These are phyloP conservation scores for Ramaria sp. DNA, from an alignment of 768 basidiomycete genomes.

Conservation along the genomic window DNA sequence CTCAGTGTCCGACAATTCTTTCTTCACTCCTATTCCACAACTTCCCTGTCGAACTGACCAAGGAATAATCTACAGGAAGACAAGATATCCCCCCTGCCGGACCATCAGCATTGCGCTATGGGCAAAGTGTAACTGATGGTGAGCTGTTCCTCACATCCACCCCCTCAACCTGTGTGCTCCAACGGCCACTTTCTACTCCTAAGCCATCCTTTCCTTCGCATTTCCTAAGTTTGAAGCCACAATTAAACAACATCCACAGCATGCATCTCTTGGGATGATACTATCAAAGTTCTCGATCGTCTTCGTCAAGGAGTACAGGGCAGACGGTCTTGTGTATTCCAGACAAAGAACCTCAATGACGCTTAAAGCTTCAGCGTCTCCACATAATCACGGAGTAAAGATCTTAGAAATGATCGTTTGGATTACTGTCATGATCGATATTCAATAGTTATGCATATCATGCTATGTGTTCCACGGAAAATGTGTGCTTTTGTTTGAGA, in stretches of 20 bases:
- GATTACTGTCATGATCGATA: too few relatives aligned
- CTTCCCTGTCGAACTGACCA: neutral
- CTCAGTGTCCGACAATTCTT: too few relatives aligned
- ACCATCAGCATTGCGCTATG: slow-evolving; percentile 63
- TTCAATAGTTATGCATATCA: too few relatives aligned
- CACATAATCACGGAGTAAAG: too few relatives aligned
- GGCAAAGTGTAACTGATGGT: slow-evolving; percentile 75
- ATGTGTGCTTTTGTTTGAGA: too few relatives aligned
- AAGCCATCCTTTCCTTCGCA: neutral
- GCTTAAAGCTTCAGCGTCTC: too few relatives aligned
- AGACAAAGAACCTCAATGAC: neutral
- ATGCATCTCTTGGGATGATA: slow-evolving; percentile 85
- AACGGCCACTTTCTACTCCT: neutral
- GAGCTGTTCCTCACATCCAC: slow-evolving; percentile 9
- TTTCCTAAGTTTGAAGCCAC: neutral
- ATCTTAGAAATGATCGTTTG: too few relatives aligned
- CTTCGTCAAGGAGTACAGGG: slow-evolving; percentile 82
- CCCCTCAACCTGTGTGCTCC: slow-evolving; percentile 16
- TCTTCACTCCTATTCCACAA: neutral
- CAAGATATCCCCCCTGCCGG: slow-evolving; percentile 74
- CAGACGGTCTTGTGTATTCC: slow-evolving; percentile 27
- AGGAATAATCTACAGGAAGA: slow-evolving; percentile 34
- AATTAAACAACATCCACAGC: slow-evolving; percentile 24
- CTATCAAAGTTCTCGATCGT: slow-evolving; percentile 69
- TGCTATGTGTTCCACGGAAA: too few relatives aligned